These are phyloP conservation scores for Daedalea quercina DNA, from an alignment of 768 basidiomycete species.

Conservation along the genomic window DNA sequence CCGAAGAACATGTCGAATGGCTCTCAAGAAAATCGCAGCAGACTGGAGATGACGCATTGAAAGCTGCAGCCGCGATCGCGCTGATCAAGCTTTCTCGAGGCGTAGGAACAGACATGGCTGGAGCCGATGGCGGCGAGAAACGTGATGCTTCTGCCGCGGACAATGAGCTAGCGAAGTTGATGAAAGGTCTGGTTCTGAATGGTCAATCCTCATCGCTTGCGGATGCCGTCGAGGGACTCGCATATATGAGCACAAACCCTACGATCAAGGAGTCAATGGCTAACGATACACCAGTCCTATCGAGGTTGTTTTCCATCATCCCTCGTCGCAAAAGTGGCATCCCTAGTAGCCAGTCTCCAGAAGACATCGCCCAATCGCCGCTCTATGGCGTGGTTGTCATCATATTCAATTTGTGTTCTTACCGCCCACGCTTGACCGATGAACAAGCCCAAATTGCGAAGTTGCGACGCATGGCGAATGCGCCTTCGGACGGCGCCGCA, in stretches of 20 bases:
- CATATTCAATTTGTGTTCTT: constrained; percentile 65
- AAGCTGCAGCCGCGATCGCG: constrained; percentile 63
- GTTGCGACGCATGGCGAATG: constrained; percentile 66
- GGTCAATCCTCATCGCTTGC: constrained; percentile 34
- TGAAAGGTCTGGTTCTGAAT: constrained; percentile 51
- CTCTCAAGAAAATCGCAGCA: constrained; percentile 51
- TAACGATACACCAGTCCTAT: constrained; percentile 45
- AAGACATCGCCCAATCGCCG: constrained; percentile 40
- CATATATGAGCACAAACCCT: constrained; percentile 69
- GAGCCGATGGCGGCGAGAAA: constrained; percentile 17
- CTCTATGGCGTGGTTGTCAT: constrained; percentile 77
- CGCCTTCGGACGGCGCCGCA: constrained; percentile 8
- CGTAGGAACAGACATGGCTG: constrained; percentile 37
- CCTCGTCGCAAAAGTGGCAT: constrained; percentile 38
- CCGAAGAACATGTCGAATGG: constrained; percentile 57
- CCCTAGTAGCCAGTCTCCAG: constrained; percentile 8
- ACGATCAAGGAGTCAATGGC: constrained; percentile 58
- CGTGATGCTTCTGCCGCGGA: constrained; percentile 25
- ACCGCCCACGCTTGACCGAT: constrained; percentile 63
- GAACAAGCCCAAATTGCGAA: constrained; percentile 82
- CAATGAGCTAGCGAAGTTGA: constrained; percentile 40
- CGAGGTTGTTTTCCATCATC: constrained; percentile 47
- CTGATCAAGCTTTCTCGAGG: constrained; percentile 74
- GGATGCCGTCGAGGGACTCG: constrained; percentile 78
- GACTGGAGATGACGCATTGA: constrained; percentile 37